These are phyloP conservation scores for Penicillium glabrum DNA, from an alignment of 2,329 filamentous ascomycete species.

Conservation along the genomic window DNA sequence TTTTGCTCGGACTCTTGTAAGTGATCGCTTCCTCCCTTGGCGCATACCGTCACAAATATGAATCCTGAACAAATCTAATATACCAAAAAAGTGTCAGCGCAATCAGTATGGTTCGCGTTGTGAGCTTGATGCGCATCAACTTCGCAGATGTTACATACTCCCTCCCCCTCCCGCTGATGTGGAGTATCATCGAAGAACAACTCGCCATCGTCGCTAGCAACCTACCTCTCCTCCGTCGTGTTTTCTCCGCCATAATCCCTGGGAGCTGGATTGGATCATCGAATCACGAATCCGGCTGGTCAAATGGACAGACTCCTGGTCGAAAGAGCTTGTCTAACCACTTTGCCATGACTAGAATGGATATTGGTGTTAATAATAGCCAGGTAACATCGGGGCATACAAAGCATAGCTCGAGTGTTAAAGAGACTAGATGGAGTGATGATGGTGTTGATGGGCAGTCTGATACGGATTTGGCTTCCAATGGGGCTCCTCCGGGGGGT, in stretches of 20 bases:
- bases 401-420: background rate
- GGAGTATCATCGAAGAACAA: slow-evolving; percentile 19
- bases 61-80: background rate
- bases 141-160: slow-evolving; percentile 18
- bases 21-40: background rate
- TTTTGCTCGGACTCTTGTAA: slow-evolving; percentile 24
- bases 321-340: background rate
- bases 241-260: background rate
- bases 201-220: slow-evolving; percentile 11
- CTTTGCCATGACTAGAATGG: background rate
- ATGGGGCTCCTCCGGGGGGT: background rate
- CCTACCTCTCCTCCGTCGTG: background rate
- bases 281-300: background rate
- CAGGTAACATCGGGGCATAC: background rate
- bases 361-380: background rate
- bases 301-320: background rate
- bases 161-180: slow-evolving; percentile 12
- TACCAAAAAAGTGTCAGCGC: slow-evolving; percentile 13
- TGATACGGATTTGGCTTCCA: background rate
- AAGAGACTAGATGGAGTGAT: background rate
- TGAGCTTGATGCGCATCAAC: slow-evolving; percentile 13
- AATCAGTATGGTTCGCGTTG: slow-evolving; percentile 19
- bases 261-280: background rate
- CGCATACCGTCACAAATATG: no score
- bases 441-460: background rate